Evolutionary conservation across 306 rosid species (phyloP), one percentile per base, ranked within the genome.

Genomic region (Dryas drummondii): DNA sequence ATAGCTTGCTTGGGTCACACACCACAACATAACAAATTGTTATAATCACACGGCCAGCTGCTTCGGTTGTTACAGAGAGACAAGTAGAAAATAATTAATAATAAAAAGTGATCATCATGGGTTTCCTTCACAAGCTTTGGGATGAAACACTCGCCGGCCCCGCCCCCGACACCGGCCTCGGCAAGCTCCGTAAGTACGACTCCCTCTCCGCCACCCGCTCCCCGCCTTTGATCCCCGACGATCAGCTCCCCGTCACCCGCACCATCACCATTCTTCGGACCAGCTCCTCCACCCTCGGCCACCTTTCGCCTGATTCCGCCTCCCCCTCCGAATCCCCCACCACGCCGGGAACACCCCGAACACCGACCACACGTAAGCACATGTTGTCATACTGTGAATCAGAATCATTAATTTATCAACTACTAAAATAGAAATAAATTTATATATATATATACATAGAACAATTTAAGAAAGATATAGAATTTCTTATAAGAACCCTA

Each of bases 71-170:
- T 70, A 84, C 68, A 78, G 37, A 82, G 69, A 79, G 75, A 62
- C 9, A 71, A 41, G 45, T 41, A 62, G 61, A 2, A 2, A 7
- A 74, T 55, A 72, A 8, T 1, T 7, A n/a, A 26, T 11, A n/a
- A 55, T 16, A 19, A 27, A 3, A 75, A 26, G 27, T 57, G 37
- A 32, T 32, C 66, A 75, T 5, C 52, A 94, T 94, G 97, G 89
- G 91, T 78, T 87, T 94, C 76, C 92, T 94, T 67, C 85, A 90
- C 63, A 94, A 90, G 82, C 87, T 94, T 10, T 94, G 98, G 98
- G 98, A 94, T 90, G 98, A 94, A 82, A 91, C 96, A 52, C 78
- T 94, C 46, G 98, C 97, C 62, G 98, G 98, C 10, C 97, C 98
- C 13, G 17, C 91, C 22, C 98, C 98, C 2, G 98, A 94, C n/a